Conservation (phyloP, 495 filamentous ascomycete species). For the Pyrenopolyporus hunteri region DNA sequence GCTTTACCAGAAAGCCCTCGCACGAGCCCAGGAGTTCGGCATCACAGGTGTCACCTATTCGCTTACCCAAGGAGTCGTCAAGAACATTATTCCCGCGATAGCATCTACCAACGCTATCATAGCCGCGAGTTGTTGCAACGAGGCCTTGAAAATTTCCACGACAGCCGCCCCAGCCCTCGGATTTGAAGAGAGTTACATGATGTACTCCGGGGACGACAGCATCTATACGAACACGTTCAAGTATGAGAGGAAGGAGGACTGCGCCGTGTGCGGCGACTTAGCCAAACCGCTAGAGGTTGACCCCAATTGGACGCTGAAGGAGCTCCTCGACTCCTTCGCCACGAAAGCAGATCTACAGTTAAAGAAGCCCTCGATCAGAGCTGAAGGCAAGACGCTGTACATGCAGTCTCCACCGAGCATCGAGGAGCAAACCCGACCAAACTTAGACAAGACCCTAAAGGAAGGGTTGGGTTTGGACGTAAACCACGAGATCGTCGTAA, state of each 20-base stretch:
- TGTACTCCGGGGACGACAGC: slow-evolving; percentile 95
- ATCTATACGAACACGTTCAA: slow-evolving; percentile 97
- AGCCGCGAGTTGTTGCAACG: slow-evolving; percentile 92
- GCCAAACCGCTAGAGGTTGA: slow-evolving; percentile 75
- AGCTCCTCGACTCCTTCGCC: slow-evolving; percentile 85
- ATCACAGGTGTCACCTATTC: slow-evolving; percentile 94
- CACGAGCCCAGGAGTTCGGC: slow-evolving; percentile 83
- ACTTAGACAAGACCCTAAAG: slow-evolving; percentile 73
- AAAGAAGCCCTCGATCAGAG: slow-evolving; percentile 88
- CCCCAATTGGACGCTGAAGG: slow-evolving; percentile 73
- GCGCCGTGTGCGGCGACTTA: slow-evolving; percentile 88
- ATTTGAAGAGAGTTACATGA: slow-evolving; percentile 88
- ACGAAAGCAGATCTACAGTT: slow-evolving; percentile 83
- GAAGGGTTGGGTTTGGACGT: slow-evolving; percentile 54
- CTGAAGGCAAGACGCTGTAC: slow-evolving; percentile 83
- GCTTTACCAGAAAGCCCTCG: slow-evolving; percentile 86
- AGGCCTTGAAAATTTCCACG: slow-evolving; percentile 93
- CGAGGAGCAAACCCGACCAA: slow-evolving; percentile 79
- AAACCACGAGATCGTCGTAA: slow-evolving; percentile 71
- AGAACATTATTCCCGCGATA: slow-evolving; percentile 99
- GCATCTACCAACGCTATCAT: slow-evolving; percentile 97
- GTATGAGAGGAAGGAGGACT: slow-evolving; percentile 89
- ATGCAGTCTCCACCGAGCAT: slow-evolving; percentile 82
- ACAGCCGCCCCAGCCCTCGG: slow-evolving; percentile 76
- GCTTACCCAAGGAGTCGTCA: slow-evolving; percentile 97